These are phyloP conservation scores for Paecilomyces sp. DNA, from an alignment of 2,329 filamentous ascomycete species.

Conservation along the genomic window DNA sequence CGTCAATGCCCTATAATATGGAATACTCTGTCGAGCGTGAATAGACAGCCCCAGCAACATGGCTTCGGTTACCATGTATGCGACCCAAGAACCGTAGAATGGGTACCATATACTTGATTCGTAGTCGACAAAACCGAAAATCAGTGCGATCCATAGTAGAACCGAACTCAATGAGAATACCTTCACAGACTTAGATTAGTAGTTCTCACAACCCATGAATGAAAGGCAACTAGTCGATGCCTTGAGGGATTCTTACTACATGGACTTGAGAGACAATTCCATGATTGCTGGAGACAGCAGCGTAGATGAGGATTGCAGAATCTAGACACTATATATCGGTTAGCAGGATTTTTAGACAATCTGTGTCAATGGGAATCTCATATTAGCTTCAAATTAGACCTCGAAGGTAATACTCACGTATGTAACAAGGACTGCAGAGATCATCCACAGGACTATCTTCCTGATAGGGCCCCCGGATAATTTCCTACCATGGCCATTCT, in stretches of 20 bases:
- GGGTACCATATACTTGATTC: conserved; percentile 54
- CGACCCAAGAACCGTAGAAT: conserved; percentile 55
- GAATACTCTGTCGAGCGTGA: not conserved
- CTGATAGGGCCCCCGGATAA: conserved; percentile 35
- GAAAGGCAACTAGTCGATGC: not conserved
- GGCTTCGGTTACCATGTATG: conserved; percentile 53
- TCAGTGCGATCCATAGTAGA: conserved; percentile 56
- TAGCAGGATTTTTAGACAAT: not conserved
- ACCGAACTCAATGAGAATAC: conserved; percentile 56
- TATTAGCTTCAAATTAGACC: not conserved
- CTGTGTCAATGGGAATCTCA: not conserved
- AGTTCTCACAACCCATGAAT: not conserved
- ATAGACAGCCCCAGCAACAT: conserved; percentile 31
- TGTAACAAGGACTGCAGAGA: conserved; percentile 24
- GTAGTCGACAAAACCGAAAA: conserved; percentile 48
- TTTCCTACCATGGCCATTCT: conserved; percentile 35
- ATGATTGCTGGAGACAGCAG: not conserved
- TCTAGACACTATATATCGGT: conserved; percentile 8
- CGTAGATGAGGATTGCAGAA: conserved; percentile 9
- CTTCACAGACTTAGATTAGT: conserved; percentile 13
- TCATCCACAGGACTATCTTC: conserved; percentile 36
- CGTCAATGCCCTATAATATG: not conserved
- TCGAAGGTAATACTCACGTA: conserved; percentile 28
- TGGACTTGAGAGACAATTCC: conserved; percentile 3
- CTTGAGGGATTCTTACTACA: conserved; percentile 8